phyloP scores from a whole-genome alignment of 352 stramenopile species.

The Blastocystis sp. region DNA sequence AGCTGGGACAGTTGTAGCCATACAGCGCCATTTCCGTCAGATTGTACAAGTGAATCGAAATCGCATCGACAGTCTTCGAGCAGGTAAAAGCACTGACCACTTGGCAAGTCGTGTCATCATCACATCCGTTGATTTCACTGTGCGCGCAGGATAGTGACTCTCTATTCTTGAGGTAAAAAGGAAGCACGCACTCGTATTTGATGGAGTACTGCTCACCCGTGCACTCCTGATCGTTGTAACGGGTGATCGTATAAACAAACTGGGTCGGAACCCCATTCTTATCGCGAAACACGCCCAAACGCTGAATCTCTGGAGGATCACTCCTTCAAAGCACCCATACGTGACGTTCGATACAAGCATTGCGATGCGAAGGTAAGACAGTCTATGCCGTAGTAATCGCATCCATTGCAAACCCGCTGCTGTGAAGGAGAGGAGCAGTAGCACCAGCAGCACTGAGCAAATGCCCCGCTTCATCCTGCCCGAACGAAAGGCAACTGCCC shows the following conservation, averaged over 20 bases:
- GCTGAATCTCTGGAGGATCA: constrained; percentile 46
- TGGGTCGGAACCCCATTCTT: background rate
- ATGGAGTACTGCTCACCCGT: background rate
- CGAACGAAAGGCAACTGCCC: background rate
- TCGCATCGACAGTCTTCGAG: background rate
- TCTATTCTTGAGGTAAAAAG: background rate
- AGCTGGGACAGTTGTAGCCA: background rate
- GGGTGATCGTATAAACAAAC: constrained; percentile 38
- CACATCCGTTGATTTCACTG: constrained; percentile 10
- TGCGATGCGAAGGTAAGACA: constrained; percentile 19
- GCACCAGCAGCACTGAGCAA: background rate
- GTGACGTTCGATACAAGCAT: constrained; percentile 11
- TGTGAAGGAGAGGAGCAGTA: background rate
- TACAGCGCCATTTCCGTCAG: background rate
- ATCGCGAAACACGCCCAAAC: constrained; percentile 10
- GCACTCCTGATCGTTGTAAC: constrained; percentile 20
- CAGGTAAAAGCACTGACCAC: background rate
- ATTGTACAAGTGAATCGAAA: background rate
- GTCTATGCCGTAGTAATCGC: background rate
- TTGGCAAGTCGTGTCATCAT: background rate
- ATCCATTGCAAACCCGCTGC: background rate
- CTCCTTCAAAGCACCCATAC: background rate
- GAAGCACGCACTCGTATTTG: background rate
- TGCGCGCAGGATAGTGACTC: constrained; percentile 18
- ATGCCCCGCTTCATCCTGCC: background rate